Conservation (phyloP, 106 monocot genomes). For the Agapanthus africanus region DNA sequence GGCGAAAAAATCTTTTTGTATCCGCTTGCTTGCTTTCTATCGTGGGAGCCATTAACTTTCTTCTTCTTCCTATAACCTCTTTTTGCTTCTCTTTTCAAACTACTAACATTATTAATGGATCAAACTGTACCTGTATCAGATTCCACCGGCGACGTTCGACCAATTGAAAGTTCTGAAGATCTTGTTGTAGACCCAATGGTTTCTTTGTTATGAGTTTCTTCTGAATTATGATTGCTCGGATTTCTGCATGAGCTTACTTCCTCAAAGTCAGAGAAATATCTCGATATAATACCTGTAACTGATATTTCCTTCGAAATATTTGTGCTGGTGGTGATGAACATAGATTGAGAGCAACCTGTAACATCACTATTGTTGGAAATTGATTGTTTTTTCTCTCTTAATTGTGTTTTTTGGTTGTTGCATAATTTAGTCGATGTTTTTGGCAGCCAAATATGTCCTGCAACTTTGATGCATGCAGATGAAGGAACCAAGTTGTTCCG, state of each 20-base stretch:
- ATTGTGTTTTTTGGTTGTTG: neutral
- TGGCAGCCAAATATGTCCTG: neutral
- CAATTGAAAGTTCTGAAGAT: neutral
- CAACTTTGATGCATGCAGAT: conserved; percentile 13
- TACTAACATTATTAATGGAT: neutral
- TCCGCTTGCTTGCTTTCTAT: conserved; percentile 3
- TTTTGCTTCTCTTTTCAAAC: neutral
- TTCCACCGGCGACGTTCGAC: neutral
- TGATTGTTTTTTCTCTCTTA: neutral
- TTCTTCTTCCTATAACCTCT: neutral
- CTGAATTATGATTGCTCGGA: neutral
- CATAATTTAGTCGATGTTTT: neutral
- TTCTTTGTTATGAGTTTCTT: neutral
- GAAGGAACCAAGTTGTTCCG: conserved; percentile 29
- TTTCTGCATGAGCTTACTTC: conserved; percentile 17
- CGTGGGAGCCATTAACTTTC: too few species aligned
- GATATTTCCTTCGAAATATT: conserved; percentile 12
- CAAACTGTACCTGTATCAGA: conserved; percentile 1
- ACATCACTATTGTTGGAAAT: neutral
- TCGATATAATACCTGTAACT: conserved; percentile 32
- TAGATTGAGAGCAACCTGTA: neutral
- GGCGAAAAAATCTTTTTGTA: neutral
- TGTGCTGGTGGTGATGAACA: neutral
- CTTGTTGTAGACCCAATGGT: neutral
- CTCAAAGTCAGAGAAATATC: conserved; percentile 32